Evolutionary conservation across 352 stramenopile species (phyloP).

Genomic region (Phytopythium kandeliae): DNA sequence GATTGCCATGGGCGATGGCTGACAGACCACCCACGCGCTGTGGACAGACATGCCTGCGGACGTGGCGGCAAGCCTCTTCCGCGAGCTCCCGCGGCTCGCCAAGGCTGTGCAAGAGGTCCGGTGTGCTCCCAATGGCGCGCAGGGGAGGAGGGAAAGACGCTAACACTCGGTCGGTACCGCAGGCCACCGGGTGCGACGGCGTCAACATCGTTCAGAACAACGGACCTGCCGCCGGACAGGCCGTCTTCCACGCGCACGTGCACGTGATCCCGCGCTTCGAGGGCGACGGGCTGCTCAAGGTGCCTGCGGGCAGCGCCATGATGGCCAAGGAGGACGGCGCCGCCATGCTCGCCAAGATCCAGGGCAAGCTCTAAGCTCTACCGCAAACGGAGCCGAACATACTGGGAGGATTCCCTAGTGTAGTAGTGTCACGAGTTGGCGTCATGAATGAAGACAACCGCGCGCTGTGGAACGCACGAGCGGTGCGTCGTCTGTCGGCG

Average conservation of each 20-base stretch:
- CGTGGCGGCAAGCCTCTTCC: constrained; percentile 63
- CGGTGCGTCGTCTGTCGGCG: too few relatives aligned
- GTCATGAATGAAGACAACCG: constrained; percentile 1
- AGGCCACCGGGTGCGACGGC: constrained; percentile 57
- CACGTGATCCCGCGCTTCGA: constrained; percentile 79
- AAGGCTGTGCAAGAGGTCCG: constrained; percentile 61
- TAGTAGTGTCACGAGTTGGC: too few relatives aligned
- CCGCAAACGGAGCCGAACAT: neutral
- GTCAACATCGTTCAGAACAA: constrained; percentile 87
- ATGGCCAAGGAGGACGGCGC: constrained; percentile 54
- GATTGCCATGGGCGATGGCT: too few relatives aligned
- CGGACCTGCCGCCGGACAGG: constrained; percentile 49
- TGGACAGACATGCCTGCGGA: constrained; percentile 58
- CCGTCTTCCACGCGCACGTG: constrained; percentile 75
- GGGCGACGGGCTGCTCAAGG: constrained; percentile 44
- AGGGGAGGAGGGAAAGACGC: neutral
- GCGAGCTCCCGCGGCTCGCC: constrained; percentile 63
- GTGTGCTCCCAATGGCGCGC: neutral
- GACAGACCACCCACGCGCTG: neutral
- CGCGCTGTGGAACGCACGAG: too few relatives aligned
- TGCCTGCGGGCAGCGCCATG: constrained; percentile 51
- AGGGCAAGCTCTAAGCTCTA: constrained; percentile 56
- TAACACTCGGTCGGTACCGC: neutral
- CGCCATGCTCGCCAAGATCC: constrained; percentile 69
- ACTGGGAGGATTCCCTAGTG: neutral